Evolutionary conservation across 805 yeast genomes (phyloP).

Genomic region (Teunomyces funiuensis): DNA sequence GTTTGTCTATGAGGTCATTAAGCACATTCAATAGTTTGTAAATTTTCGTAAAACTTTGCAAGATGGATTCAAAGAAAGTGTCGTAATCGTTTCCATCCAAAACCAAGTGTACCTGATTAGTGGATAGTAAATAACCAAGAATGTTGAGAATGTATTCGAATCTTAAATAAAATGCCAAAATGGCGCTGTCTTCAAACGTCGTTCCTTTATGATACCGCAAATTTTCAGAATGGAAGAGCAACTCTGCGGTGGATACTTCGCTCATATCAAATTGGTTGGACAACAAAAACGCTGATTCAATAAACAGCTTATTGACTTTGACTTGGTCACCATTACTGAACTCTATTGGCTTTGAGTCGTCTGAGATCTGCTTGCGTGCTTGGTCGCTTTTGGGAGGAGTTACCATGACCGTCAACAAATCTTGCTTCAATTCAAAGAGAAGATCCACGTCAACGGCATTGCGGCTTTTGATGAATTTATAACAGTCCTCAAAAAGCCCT

Average conservation of each 20-base stretch:
- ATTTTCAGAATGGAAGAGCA: conserved; percentile 50
- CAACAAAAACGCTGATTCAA: conserved; percentile 59
- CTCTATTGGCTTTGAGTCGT: conserved; percentile 31
- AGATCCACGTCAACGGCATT: conserved; percentile 22
- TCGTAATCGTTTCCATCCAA: conserved; percentile 12
- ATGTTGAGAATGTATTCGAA: conserved; percentile 73
- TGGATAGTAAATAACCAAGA: conserved; percentile 33
- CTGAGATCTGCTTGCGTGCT: conserved; percentile 48
- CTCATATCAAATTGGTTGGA: conserved; percentile 55
- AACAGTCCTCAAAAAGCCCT: conserved; percentile 43
- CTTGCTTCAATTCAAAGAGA: conserved; percentile 39
- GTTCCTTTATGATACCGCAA: conserved; percentile 45
- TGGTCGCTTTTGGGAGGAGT: conserved; percentile 45
- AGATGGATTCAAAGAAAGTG: conserved; percentile 38
- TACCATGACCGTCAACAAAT: conserved; percentile 43
- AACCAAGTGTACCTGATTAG: conserved; percentile 22
- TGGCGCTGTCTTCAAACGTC: conserved; percentile 58
- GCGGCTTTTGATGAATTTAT: conserved; percentile 40
- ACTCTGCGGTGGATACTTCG: conserved; percentile 72
- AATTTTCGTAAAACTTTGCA: conserved; percentile 57
- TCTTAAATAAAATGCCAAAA: conserved; percentile 65
- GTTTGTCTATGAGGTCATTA: conserved; percentile 47
- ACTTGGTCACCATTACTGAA: conserved; percentile 59
- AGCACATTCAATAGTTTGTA: conserved; percentile 57
- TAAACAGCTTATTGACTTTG: conserved; percentile 64